Conservation (phyloP, 2,329 filamentous ascomycete genomes). For the Ceratocystiopsis minuta region DNA sequence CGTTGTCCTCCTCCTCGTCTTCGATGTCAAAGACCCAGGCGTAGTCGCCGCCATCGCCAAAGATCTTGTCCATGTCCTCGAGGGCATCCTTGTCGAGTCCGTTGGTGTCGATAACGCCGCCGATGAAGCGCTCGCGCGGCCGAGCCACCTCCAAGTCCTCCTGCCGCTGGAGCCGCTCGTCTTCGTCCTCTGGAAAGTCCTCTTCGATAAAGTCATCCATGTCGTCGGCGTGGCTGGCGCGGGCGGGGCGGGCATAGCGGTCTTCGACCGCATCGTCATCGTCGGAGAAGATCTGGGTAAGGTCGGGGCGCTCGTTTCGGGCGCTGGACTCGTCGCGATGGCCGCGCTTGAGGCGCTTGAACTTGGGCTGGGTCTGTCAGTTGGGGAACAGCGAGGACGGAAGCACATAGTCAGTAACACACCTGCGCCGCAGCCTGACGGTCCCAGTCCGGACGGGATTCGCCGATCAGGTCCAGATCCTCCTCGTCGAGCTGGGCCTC, state of each 20-base stretch:
- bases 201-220: slow-evolving; percentile 96
- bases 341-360: slow-evolving; percentile 90
- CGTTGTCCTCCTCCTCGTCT: slow-evolving; percentile 64
- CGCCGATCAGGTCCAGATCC: slow-evolving; percentile 85
- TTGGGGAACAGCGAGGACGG: too few species aligned
- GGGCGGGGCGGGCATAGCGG: slow-evolving; percentile 31
- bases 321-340: slow-evolving; percentile 58
- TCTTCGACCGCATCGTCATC: slow-evolving; percentile 65
- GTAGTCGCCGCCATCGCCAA: slow-evolving; percentile 90
- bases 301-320: slow-evolving; percentile 45
- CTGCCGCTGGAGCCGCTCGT: slow-evolving; percentile 53
- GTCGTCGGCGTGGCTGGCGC: slow-evolving; percentile 48
- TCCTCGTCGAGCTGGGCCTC: slow-evolving; percentile 89
- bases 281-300: slow-evolving; percentile 89
- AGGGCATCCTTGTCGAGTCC: slow-evolving; percentile 83
- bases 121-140: slow-evolving; percentile 52
- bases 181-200: slow-evolving; percentile 77
- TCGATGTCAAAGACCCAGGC: slow-evolving; percentile 85
- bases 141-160: slow-evolving; percentile 82
- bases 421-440: slow-evolving; percentile 53
- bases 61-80: slow-evolving; percentile 91
- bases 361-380: slow-evolving; percentile 47
- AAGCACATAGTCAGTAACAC: slow-evolving; percentile 13
- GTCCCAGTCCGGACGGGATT: slow-evolving; percentile 54
- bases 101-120: slow-evolving; percentile 56